These are phyloP conservation scores for Raddia distichophylla DNA, from an alignment of 176 grass and related monocot species.

Conservation along the genomic window DNA sequence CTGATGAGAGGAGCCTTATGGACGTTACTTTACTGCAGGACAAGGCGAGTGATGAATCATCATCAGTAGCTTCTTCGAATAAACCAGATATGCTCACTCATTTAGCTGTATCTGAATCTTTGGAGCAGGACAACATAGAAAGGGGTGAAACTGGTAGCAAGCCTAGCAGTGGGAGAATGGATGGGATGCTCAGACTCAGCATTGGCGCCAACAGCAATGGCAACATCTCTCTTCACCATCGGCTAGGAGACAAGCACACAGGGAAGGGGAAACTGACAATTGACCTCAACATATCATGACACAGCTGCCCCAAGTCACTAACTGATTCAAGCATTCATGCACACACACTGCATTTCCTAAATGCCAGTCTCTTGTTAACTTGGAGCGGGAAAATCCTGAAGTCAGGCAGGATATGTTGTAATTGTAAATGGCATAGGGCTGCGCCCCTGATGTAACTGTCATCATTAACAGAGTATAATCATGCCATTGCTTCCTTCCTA, in stretches of 20 bases:
- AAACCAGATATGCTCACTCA: neutral
- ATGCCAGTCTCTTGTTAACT: neutral
- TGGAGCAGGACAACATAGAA: neutral
- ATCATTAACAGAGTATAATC: too few species aligned
- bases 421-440: neutral
- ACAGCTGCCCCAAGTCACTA: neutral
- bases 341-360: neutral
- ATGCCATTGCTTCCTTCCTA: too few species aligned
- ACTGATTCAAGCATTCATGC: neutral
- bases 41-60: neutral
- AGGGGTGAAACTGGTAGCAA: constrained; percentile 2
- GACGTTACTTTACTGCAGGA: neutral
- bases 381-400: neutral
- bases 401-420: neutral
- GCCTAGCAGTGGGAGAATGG: neutral
- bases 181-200: constrained; percentile 8
- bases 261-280: neutral
- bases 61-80: neutral
- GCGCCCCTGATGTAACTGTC: too few species aligned
- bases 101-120: neutral
- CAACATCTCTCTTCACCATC: neutral
- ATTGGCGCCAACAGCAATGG: neutral
- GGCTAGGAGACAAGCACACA: neutral
- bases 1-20: neutral
- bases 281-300: constrained; percentile 12